These are phyloP conservation scores for Talaromyces rugulosus DNA, from an alignment of 2,329 filamentous ascomycete genomes.

Conservation along the genomic window DNA sequence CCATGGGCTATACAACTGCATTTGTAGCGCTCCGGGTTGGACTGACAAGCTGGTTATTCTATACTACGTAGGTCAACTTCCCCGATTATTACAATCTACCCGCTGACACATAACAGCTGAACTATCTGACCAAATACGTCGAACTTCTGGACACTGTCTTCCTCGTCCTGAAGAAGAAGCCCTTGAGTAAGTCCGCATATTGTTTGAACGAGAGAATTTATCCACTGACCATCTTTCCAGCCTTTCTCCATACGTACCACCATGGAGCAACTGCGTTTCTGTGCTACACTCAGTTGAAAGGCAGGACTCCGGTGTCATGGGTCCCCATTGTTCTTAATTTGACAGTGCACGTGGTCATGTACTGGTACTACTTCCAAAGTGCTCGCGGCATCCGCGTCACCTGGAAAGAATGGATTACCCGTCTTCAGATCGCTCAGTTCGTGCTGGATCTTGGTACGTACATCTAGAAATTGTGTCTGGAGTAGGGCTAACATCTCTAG, in stretches of 20 bases:
- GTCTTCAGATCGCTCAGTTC: constrained; percentile 90
- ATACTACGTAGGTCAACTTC: constrained; percentile 69
- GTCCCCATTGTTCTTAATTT: constrained; percentile 84
- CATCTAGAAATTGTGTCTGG: background rate
- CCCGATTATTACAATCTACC: background rate
- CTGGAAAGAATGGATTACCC: constrained; percentile 98
- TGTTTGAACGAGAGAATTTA: background rate
- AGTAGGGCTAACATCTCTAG: constrained; percentile 38
- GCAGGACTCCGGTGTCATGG: constrained; percentile 84
- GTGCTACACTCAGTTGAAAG: constrained; percentile 89
- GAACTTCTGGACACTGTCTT: constrained; percentile 89
- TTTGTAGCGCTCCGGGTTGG: constrained; percentile 77
- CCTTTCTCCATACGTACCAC: constrained; percentile 96
- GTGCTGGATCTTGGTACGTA: constrained; percentile 80
- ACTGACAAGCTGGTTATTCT: constrained; percentile 81
- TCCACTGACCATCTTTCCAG: background rate
- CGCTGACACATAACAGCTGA: constrained; percentile 56
- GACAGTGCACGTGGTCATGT: constrained; percentile 90
- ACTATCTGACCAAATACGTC: constrained; percentile 92
- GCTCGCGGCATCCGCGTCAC: constrained; percentile 85
- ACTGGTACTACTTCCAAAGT: constrained; percentile 99
- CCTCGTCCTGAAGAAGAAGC: constrained; percentile 96
- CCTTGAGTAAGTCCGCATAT: constrained; percentile 50
- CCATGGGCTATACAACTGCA: constrained; percentile 75
- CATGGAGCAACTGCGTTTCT: constrained; percentile 88